These are phyloP conservation scores for Pseudogymnoascus sp. DNA, from an alignment of 2,329 filamentous ascomycete species.

Conservation along the genomic window DNA sequence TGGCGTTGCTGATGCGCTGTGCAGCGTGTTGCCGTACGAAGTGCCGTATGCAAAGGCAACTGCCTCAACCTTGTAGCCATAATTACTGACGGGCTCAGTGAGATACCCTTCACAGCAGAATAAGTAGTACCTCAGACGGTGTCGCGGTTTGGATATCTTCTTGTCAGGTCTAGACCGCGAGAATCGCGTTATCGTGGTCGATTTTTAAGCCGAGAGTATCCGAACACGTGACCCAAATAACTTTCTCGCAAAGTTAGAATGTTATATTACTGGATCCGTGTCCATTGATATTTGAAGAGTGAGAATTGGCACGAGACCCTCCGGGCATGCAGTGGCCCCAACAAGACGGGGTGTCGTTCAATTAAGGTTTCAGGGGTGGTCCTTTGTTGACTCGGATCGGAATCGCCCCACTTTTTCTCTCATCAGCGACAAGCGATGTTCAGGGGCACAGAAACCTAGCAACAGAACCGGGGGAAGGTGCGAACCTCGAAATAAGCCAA, in stretches of 20 bases:
- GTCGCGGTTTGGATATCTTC: background rate
- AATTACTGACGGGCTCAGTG: background rate
- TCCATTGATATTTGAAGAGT: background rate
- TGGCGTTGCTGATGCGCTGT: slow-evolving; percentile 13
- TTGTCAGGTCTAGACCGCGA: background rate
- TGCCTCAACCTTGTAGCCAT: background rate
- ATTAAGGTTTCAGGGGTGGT: background rate
- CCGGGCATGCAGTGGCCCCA: background rate
- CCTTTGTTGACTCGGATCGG: background rate
- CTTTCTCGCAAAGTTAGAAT: background rate
- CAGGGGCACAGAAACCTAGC: background rate
- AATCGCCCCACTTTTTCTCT: background rate
- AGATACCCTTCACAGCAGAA: background rate
- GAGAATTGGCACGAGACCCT: background rate
- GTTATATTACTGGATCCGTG: background rate
- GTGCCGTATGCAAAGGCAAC: background rate
- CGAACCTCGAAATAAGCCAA: background rate
- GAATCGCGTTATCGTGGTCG: background rate
- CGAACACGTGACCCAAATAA: background rate
- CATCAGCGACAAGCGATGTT: background rate
- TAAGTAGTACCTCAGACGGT: background rate
- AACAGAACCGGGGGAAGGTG: background rate
- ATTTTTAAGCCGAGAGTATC: background rate
- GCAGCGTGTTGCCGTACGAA: background rate
- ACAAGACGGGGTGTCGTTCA: background rate